A percentile compares a stretch with the other conserved stretches of the same genome.
These are phyloP conservation scores for Ascochyta pisi DNA, from an alignment of 2,329 filamentous ascomycete genomes.

Conservation along the genomic window DNA sequence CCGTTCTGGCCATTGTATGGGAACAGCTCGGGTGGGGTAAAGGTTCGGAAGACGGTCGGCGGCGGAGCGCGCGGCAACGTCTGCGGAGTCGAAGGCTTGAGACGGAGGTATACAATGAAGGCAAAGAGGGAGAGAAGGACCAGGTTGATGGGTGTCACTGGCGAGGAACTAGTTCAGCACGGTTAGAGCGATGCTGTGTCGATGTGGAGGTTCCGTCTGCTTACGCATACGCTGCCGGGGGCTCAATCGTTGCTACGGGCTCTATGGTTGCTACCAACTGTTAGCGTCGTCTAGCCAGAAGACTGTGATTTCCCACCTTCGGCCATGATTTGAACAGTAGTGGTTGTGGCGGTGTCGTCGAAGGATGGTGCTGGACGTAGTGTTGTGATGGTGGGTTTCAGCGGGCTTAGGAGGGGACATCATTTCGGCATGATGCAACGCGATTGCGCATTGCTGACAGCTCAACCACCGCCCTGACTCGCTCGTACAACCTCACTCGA, in stretches of 20 bases:
- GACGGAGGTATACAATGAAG: constrained; percentile 64
- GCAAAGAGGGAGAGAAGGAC: constrained; percentile 65
- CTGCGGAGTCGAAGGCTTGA: constrained; percentile 61
- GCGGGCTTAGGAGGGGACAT: constrained; percentile 6
- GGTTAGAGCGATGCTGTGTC: constrained; percentile 24
- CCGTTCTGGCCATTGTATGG: constrained; percentile 80
- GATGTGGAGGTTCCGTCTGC: constrained; percentile 21
- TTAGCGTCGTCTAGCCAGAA: not conserved
- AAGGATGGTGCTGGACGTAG: constrained; percentile 10
- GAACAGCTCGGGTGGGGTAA: constrained; percentile 81
- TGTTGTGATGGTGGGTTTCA: constrained; percentile 15
- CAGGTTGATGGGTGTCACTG: constrained; percentile 67
- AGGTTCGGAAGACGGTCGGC: constrained; percentile 85
- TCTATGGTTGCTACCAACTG: constrained; percentile 4
- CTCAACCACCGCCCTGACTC: constrained; percentile 5
- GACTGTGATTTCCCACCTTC: constrained; percentile 11
- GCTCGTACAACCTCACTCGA: not conserved
- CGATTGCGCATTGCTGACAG: constrained; percentile 6
- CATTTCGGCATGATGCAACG: constrained; percentile 10
- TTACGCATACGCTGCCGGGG: constrained; percentile 54
- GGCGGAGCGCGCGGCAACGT: constrained; percentile 63
- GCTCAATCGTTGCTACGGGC: constrained; percentile 27
- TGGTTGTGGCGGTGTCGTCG: constrained; percentile 12
- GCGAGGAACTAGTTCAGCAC: constrained; percentile 54
- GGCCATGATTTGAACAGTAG: constrained; percentile 2